phyloP scores from a whole-genome alignment of 768 basidiomycete genomes.

The Mycena venus region DNA sequence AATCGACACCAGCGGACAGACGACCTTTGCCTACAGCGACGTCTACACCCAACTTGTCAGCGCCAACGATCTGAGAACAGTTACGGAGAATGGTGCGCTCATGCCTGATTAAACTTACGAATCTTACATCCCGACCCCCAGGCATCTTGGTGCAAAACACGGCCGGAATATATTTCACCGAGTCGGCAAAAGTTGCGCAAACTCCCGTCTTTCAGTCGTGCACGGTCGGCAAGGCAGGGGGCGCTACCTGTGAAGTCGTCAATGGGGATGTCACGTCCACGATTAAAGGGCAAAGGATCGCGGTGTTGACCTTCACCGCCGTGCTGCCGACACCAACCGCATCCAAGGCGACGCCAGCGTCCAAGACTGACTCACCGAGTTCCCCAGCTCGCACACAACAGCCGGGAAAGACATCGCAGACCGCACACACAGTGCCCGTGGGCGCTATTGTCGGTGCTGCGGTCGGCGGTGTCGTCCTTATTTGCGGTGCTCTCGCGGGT shows the following conservation, averaged over 20 bases:
- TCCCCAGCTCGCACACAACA: neutral
- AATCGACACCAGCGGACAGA: constrained; percentile 1
- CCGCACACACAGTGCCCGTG: neutral
- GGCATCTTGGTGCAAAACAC: constrained; percentile 1
- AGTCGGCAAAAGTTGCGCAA: neutral
- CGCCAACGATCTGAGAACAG: too few species aligned
- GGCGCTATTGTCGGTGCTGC: neutral
- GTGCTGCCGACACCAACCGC: neutral
- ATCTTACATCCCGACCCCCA: neutral
- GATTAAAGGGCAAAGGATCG: neutral
- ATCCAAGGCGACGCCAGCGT: too few species aligned
- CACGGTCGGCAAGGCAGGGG: neutral
- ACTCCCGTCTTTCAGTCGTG: constrained; percentile 7
- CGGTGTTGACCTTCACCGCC: neutral
- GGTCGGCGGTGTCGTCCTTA: neutral
- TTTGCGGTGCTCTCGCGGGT: neutral
- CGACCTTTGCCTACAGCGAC: constrained; percentile 3
- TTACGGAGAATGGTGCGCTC: neutral
- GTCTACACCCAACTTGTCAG: neutral
- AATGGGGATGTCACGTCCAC: neutral
- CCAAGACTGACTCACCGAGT: neutral
- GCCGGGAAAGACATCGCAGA: neutral
- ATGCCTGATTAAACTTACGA: neutral
- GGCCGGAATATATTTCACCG: neutral
- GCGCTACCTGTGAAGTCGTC: neutral